A percentile compares a stretch with the other conserved stretches of the same genome.
Evolutionary conservation across 2,329 filamentous ascomycete genomes (phyloP).

Genomic region (Emmonsiellopsis sp.): DNA sequence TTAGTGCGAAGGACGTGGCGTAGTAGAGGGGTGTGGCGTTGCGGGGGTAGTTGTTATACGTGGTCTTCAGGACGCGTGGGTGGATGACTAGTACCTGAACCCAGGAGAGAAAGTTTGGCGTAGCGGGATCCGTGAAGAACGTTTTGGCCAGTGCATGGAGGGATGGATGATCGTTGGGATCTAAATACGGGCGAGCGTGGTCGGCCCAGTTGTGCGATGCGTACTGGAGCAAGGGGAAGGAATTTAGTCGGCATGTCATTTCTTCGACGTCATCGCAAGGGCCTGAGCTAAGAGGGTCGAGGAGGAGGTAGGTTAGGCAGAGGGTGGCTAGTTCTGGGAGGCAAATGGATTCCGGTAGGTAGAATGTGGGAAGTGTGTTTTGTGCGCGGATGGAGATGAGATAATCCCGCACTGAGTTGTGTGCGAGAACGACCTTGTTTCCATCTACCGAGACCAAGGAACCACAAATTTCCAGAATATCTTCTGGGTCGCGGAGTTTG

Average conservation of each 20-base stretch:
- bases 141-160: background rate
- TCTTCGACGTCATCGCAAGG: background rate
- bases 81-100: slow-evolving; percentile 1
- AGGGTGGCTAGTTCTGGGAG: slow-evolving; percentile 2
- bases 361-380: background rate
- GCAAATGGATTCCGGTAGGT: background rate
- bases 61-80: background rate
- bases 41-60: background rate
- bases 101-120: background rate
- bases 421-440: background rate
- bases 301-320: slow-evolving; percentile 3
- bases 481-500: slow-evolving; percentile 2
- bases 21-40: background rate
- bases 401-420: slow-evolving; percentile 4
- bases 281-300: background rate
- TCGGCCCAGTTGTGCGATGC: slow-evolving; percentile 3
- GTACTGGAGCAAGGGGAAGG: background rate
- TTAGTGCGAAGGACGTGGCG: slow-evolving; percentile 2
- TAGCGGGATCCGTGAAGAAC: background rate
- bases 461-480: slow-evolving; percentile 1
- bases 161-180: background rate
- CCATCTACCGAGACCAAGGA: background rate
- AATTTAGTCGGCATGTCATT: background rate
- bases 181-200: background rate
- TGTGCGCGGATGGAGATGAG: background rate